Evolutionary conservation across 1,284 basidiomycete species (phyloP), one percentile per base, ranked within the genome.

Genomic region (Gymnopus androsaceus): DNA sequence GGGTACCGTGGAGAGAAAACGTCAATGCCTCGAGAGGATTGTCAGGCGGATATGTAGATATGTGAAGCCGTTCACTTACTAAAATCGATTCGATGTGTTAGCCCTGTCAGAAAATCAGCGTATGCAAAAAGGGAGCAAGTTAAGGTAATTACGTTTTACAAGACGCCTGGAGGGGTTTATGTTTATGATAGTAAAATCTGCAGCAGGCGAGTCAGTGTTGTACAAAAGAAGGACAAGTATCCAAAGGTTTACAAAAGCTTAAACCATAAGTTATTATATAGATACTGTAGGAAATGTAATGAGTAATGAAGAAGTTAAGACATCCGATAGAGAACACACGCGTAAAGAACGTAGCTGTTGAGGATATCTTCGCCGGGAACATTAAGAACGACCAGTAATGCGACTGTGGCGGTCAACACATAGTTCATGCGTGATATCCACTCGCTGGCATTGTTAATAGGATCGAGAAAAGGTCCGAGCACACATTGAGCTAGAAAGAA

Each of bases 381-480:
- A 68, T 84, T 69, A 49, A 85, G 67, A 30, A 79, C 78, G 51
- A 87, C 79, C 30, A 77, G 73, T 36, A 91, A 76, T 23, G 87
- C 84, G 52, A 88, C 77, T 28, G 76, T 69, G 36, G 87, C 78
- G 8, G 87, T 90, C 23, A 78, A 64, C 36, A 91, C 77, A 67
- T 90, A 92, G 67, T 87, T 88, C 41, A 86, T 69, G 54, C 88
- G 71, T 48, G 86, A 88, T 8, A 80, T 79, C 83, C 87, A 87
- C 77, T 92, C 88, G 65, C 83, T 87, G 2, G 88, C 85, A 66
- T 93, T 93, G 69, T 82, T 83, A 56, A 88, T 81, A 28, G 85
- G 84, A 66, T 92, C 83, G 58, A 86, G 67, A 66, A 90, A 92
- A 0, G 89, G 88, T 2, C 78, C 77, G 52, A 83, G 73, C 42